A percentile compares a stretch with the other conserved stretches of the same genome.
Conservation (phyloP, 2,329 filamentous ascomycete species). For the Arachnomyces sp. region DNA sequence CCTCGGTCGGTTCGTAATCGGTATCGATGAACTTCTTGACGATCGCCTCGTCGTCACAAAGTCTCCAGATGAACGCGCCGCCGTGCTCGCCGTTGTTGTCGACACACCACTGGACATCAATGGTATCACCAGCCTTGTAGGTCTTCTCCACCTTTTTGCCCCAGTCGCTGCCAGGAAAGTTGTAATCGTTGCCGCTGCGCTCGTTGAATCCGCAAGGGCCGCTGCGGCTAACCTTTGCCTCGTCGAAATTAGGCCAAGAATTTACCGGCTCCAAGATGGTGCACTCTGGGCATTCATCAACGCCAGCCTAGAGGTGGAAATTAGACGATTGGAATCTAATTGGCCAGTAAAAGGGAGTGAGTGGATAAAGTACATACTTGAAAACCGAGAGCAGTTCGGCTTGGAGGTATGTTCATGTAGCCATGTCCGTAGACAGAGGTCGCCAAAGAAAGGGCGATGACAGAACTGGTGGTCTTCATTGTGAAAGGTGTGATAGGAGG, state of each 20-base stretch:
- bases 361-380: conserved; percentile 28
- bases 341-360: neutral
- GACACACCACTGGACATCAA: conserved; percentile 50
- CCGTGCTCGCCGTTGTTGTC: conserved; percentile 52
- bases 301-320: conserved; percentile 32
- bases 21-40: conserved; percentile 46
- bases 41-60: conserved; percentile 46
- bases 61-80: conserved; percentile 50
- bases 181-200: conserved; percentile 48
- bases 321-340: no score
- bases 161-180: conserved; percentile 40
- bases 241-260: conserved; percentile 44
- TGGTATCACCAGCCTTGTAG: conserved; percentile 39
- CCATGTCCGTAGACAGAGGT: conserved; percentile 35
- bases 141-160: conserved; percentile 37
- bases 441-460: conserved; percentile 5
- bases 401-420: conserved; percentile 38
- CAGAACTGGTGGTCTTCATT: neutral
- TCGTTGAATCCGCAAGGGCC: conserved; percentile 50
- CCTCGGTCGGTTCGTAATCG: conserved; percentile 42
- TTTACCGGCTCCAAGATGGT: conserved; percentile 48
- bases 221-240: conserved; percentile 40
- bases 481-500: no score
- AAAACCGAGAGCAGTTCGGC: conserved; percentile 38
- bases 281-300: conserved; percentile 49